Evolutionary conservation across 192 early-diverging fungal species (phyloP), one percentile per base, ranked within the genome.

Genomic region (Obelidium mucronatum): DNA sequence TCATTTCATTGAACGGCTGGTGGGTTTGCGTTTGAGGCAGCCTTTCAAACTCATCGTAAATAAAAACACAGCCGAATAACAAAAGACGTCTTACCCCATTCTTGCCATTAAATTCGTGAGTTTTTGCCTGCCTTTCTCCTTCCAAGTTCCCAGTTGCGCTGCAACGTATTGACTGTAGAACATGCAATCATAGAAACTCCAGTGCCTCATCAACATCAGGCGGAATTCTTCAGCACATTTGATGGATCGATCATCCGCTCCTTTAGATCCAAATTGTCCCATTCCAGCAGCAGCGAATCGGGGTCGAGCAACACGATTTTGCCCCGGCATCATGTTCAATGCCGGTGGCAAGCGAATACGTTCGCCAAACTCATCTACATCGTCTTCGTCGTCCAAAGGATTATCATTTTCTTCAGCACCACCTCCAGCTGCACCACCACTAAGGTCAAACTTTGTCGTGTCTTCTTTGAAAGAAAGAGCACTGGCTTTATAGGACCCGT

Each of bases 111-210:
- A 82, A 24, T 95, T 91, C 22, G 88, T 86, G n/a, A 98, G 81
- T 35, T 91, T 83, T 75, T 90, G 85, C 60, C 93, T 84, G 2
- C 97, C 97, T 28, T 83, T 86, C 68, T 92, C 92, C 28, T 91
- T 91, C 97, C 97, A 98, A 2, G 96, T 90, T 8, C 92, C 96
- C 42, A 98, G 80, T 67, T 91, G 92, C 28, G 92, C 90, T 2
- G 91, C 93, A 5, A 98, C 94, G 69, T 94, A 97, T 11, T 88
- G 87, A 53, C 94, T 96, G 79, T 92, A 92, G 64, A 89, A 92
- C 94, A 98, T 91, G 59, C 92, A 90, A 40, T 92, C 93, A 70
- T 92, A 90, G 2, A 98, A 83, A 52, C 89, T 95, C 97, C 97
- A 98, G 74, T 98, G 97, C 40, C 95, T 84, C 28, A 95, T 88